These are phyloP conservation scores for Digitaria exilis DNA, from an alignment of 202 grass and related monocot species.

Conservation along the genomic window DNA sequence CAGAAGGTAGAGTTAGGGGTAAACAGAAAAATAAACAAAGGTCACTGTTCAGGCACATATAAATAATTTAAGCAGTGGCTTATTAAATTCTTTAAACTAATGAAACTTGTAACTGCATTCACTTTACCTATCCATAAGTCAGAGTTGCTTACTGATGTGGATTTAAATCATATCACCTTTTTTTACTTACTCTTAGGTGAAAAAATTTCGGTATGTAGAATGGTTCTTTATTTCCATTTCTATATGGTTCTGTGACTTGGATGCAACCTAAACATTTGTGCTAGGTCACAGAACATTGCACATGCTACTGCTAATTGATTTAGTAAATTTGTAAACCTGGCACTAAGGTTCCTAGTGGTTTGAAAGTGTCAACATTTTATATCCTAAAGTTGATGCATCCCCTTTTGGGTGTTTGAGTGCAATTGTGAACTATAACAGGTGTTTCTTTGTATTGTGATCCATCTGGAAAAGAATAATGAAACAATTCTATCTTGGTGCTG, in stretches of 20 bases:
- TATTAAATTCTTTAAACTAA: background rate
- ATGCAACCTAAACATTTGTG: background rate
- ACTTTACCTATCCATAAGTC: background rate
- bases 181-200: background rate
- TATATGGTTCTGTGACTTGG: background rate
- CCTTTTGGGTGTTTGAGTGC: background rate
- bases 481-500: constrained; percentile 19
- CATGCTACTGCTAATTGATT: background rate
- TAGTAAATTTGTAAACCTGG: constrained; percentile 2
- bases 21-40: too few species aligned
- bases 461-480: background rate
- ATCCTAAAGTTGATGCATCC: background rate
- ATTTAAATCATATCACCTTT: background rate
- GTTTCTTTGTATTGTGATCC: background rate
- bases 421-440: background rate
- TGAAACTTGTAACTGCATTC: background rate
- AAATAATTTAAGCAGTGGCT: constrained; percentile 21
- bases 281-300: background rate
- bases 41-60: too few species aligned
- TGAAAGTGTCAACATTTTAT: background rate
- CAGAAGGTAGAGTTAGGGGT: too few species aligned
- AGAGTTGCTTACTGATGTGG: constrained; percentile 23
- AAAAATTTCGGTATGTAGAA: background rate
- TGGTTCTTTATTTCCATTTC: background rate
- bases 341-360: background rate